Base-by-base conservation (phyloP, 2,329 filamentous ascomycete genomes). In the Akanthomyces muscarius region DNA sequence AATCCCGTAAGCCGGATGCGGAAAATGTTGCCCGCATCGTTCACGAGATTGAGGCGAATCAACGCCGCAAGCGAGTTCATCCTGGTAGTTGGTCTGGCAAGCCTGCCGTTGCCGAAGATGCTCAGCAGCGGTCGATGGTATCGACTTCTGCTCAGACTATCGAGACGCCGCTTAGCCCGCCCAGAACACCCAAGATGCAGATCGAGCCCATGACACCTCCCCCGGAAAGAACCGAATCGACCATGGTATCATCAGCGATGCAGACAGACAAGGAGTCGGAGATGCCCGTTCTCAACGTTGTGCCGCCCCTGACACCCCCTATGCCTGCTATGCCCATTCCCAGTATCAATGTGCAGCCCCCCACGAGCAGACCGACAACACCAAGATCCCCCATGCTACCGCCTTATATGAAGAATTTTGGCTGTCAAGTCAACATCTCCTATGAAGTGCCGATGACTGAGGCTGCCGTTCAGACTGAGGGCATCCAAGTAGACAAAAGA, bases 311-410 rank as follows among this genome's bases (percentile, higher is more conserved):
- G 10, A 56, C 60, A 16, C 75, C 67, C 54, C 71, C 68, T 66
- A 76, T 74, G 11, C 75, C 76, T 63, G 77, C 79, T 67, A 75
- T 86, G 64, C 71, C 81, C 5, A 89, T 97, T 65, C 94, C 94
- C 0, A 90, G 88, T 69, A 99, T 99, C 71, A 90, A 91, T 62
- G 91, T 99, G 58, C 90, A 96, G 68, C 95, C 95, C 38, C 94
- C 95, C 0, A 86, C 83, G 3, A 96, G 92, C 62, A 86, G 90
- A 54, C 92, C 94, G n/a, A 81, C 88, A 5, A 92, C 92, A 2
- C 92, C 92, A 2, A 85, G 84, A 54, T 86, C 89, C 67, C 87
- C 89, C 58, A 82, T 87, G 6, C 84, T 96, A 61, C 87, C 96
- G 36, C 92, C 92, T 61, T 87, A 93, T 63, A 86, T 86, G 65